Conservation (phyloP, 2,329 filamentous ascomycete genomes). For the Hymenoscyphus linearis region DNA sequence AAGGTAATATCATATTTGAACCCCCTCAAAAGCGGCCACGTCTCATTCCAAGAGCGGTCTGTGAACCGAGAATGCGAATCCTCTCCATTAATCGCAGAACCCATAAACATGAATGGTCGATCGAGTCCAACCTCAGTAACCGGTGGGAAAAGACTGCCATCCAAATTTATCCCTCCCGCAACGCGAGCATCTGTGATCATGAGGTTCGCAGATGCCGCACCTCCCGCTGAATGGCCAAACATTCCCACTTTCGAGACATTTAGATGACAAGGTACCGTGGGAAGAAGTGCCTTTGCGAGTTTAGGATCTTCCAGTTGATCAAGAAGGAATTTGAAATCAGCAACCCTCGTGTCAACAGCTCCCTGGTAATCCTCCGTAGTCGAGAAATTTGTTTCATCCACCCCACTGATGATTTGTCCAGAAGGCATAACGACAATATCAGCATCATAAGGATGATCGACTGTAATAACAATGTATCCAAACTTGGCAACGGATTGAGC, state of each 20-base stretch:
- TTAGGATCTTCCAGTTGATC: constrained; percentile 14
- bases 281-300: neutral
- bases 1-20: constrained; percentile 23
- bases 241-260: constrained; percentile 30
- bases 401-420: constrained; percentile 27
- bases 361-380: constrained; percentile 10
- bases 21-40: constrained; percentile 15
- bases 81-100: constrained; percentile 12
- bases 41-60: constrained; percentile 15
- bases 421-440: constrained; percentile 38
- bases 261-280: neutral
- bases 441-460: constrained; percentile 42
- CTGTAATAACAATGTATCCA: constrained; percentile 38
- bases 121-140: constrained; percentile 9
- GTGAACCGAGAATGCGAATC: constrained; percentile 23
- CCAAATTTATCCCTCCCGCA: constrained; percentile 33
- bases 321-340: constrained; percentile 32
- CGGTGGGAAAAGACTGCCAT: constrained; percentile 31
- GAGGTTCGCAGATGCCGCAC: constrained; percentile 29
- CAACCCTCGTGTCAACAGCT: constrained; percentile 21
- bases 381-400: constrained; percentile 14
- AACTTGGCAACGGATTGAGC: constrained; percentile 37
- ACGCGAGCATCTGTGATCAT: constrained; percentile 29
- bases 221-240: constrained; percentile 31
- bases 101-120: constrained; percentile 16